Conservation (phyloP, 257 asterid species). For the Capsicum chinense region DNA sequence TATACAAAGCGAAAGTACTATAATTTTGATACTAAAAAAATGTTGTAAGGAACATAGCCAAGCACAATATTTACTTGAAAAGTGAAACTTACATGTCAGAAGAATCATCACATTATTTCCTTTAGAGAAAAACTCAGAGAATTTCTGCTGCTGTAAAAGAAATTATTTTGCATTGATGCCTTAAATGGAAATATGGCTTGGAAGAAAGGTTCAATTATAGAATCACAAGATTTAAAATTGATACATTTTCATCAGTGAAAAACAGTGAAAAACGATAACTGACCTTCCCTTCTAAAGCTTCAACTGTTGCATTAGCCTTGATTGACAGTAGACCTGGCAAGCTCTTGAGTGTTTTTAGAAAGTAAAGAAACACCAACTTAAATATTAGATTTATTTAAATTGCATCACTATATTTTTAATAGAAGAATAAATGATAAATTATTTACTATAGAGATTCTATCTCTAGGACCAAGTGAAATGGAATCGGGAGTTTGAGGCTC, state of each 20-base stretch:
- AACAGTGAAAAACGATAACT: slow-evolving; percentile 37
- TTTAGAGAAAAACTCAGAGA: no score
- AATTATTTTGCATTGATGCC: background rate
- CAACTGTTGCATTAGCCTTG: slow-evolving; percentile 68
- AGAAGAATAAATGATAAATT: slow-evolving; percentile 27
- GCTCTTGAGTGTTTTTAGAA: slow-evolving; percentile 42
- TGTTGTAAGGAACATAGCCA: slow-evolving; percentile 3
- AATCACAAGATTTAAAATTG: slow-evolving; percentile 6
- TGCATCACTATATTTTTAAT: background rate
- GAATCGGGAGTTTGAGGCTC: slow-evolving; percentile 66
- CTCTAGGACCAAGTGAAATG: slow-evolving; percentile 60
- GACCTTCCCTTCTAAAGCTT: slow-evolving; percentile 92
- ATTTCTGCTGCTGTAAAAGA: no score
- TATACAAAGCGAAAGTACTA: background rate
- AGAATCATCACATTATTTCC: no score
- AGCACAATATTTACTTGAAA: background rate
- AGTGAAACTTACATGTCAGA: background rate
- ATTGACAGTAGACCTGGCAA: slow-evolving; percentile 66
- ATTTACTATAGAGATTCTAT: slow-evolving; percentile 71
- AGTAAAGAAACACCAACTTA: background rate
- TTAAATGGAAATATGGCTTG: background rate
- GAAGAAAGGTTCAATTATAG: background rate
- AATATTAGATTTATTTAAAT: background rate
- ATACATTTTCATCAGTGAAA: background rate
- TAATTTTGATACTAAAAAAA: background rate